Percentiles rank a stretch among this genome's conserved stretches.
Conservation (phyloP, 805 yeast species). For the Lachancea dasiensis region DNA sequence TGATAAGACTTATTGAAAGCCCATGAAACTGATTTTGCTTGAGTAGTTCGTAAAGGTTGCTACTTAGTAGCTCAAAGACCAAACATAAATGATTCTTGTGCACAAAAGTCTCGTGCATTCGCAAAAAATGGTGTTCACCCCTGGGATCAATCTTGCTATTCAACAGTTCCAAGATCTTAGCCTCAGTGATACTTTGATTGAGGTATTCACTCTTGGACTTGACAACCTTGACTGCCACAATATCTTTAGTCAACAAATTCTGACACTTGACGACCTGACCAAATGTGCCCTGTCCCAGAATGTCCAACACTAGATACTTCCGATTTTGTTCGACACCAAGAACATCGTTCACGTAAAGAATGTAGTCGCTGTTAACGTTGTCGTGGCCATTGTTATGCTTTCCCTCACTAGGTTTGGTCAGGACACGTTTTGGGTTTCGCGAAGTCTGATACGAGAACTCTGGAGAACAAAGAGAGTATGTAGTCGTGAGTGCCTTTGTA, state of each 20-base stretch:
- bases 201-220: conserved; percentile 87
- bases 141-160: conserved; percentile 64
- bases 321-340: conserved; percentile 66
- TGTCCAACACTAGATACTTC: conserved; percentile 81
- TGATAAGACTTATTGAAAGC: conserved; percentile 68
- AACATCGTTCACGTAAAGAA: conserved; percentile 88
- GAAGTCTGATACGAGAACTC: conserved; percentile 74
- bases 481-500: conserved; percentile 68
- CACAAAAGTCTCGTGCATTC: conserved; percentile 80
- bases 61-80: conserved; percentile 83
- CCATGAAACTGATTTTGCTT: conserved; percentile 95
- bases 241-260: conserved; percentile 66
- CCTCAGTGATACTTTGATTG: conserved; percentile 89
- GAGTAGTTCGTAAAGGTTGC: conserved; percentile 82
- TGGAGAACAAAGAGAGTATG: conserved; percentile 82
- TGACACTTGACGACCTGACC: conserved; percentile 96
- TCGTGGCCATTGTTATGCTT: conserved; percentile 76
- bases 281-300: conserved; percentile 94
- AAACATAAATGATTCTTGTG: conserved; percentile 90
- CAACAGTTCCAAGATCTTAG: conserved; percentile 73
- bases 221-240: conserved; percentile 91
- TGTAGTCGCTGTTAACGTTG: conserved; percentile 84
- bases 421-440: conserved; percentile 83
- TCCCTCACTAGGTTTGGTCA: conserved; percentile 89
- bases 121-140: conserved; percentile 68